Evolutionary conservation across 768 basidiomycete species (phyloP), one percentile per base, ranked within the genome.

Genomic region (Candolleomyces eurysporus): DNA sequence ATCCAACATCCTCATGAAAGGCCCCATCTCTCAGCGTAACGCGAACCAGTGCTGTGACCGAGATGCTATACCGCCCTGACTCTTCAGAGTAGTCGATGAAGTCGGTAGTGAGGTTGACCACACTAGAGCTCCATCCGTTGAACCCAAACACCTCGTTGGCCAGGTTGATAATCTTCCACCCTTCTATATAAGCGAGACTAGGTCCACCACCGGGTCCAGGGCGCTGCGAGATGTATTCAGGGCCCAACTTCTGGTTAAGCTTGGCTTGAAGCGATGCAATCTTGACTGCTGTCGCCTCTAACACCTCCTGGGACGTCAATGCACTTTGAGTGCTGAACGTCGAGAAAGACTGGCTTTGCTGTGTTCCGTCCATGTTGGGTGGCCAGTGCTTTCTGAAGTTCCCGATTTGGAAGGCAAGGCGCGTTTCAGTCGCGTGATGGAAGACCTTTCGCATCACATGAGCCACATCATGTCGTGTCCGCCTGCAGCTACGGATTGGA

Each of bases 81-180:
- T 91, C 87, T 60, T 90, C 85, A 65, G 80, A 85, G 66, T 75
- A 84, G 70, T 98, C 96, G 60, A 89, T 73, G 71, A 90, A 92
- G 68, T 92, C 91, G 3, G 87, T 91, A 7, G 85, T 84, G 39
- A 97, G 73, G 58, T 70, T 91, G 63, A 91, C 83, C 51, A 96
- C 79, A 51, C 73, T 89, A 1, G 92, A 91, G 63, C 89, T 91
- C 96, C 94, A 96, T 22, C 96, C 97, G 64, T 98, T 94, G 79
- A 94, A 98, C 0, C 96, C 96, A 75, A 99, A 98, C 48, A 98
- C 91, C 65, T 99, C 96, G 71, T 99, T 99, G 2, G 96, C 97
- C 21, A 99, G 82, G 69, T 96, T 96, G 73, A 99, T 97, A 39
- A 95, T 89, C 76, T 94, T 96, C 96, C 96, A 98, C 0, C 96